These are phyloP conservation scores for Tremellales sp. DNA, from an alignment of 1,284 basidiomycete genomes.

Conservation along the genomic window DNA sequence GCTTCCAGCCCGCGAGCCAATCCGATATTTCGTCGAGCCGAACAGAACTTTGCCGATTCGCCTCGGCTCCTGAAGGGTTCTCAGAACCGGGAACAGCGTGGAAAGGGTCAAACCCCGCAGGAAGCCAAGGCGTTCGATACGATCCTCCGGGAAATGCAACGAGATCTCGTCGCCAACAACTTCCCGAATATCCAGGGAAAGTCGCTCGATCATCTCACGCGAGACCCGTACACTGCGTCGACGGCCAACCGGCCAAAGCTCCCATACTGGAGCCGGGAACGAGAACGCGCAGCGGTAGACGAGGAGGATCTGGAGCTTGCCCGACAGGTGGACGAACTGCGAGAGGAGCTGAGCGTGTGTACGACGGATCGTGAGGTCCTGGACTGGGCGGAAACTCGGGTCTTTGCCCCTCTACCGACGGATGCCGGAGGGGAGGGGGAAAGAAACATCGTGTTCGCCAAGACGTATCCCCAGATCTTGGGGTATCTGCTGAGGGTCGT, in stretches of 20 bases:
- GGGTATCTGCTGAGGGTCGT: slow-evolving; percentile 69
- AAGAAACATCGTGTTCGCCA: slow-evolving; percentile 40
- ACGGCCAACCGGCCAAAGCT: too few species aligned
- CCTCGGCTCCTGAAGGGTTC: slow-evolving; percentile 15
- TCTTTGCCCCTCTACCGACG: slow-evolving; percentile 54
- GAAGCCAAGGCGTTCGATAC: slow-evolving; percentile 28
- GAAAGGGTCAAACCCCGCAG: slow-evolving; percentile 30
- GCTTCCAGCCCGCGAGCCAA: slow-evolving; percentile 9
- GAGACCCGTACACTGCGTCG: slow-evolving; percentile 11
- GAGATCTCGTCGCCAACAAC: slow-evolving; percentile 8
- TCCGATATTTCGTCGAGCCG: slow-evolving; percentile 1
- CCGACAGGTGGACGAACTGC: slow-evolving; percentile 65
- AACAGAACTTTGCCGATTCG: slow-evolving; percentile 6
- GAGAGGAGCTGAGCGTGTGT: slow-evolving; percentile 69
- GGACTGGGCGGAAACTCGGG: slow-evolving; percentile 67
- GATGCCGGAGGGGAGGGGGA: slow-evolving; percentile 53
- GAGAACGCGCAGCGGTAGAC: too few species aligned
- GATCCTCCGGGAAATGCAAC: slow-evolving; percentile 23
- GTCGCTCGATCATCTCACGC: not conserved
- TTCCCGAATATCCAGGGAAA: not conserved
- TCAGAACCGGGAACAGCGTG: slow-evolving; percentile 16
- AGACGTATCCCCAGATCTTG: slow-evolving; percentile 67
- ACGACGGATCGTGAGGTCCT: slow-evolving; percentile 67
- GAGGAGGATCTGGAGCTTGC: slow-evolving; percentile 19
- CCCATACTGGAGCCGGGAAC: not conserved